These are phyloP conservation scores for Ophiocordyceps camponoti-floridani DNA, from an alignment of 2,329 filamentous ascomycete species.

Conservation along the genomic window DNA sequence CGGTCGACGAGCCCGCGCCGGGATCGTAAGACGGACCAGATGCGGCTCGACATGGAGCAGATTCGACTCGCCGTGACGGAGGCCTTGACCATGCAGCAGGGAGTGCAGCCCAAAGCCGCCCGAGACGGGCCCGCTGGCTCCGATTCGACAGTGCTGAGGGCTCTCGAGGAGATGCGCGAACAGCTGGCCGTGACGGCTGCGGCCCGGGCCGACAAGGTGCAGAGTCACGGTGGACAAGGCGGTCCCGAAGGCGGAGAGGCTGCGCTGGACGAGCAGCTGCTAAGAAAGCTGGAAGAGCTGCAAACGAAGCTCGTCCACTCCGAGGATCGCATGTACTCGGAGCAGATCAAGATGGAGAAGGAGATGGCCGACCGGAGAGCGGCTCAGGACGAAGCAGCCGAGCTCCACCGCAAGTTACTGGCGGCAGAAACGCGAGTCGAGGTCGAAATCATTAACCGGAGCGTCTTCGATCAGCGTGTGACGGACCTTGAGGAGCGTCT, in stretches of 20 bases:
- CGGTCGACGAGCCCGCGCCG: conserved; percentile 62
- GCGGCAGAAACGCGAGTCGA: conserved; percentile 40
- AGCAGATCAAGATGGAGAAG: conserved; percentile 28
- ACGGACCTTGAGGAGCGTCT: conserved; percentile 53
- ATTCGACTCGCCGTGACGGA: conserved; percentile 60
- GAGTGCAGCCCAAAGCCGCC: conserved; percentile 14
- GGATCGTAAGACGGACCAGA: conserved; percentile 68
- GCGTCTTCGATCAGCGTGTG: conserved; percentile 40
- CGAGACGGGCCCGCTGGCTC: conserved; percentile 12
- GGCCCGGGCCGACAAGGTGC: conserved; percentile 14
- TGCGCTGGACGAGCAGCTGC: conserved; percentile 30
- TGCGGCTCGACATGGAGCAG: conserved; percentile 41
- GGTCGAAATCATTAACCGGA: conserved; percentile 42
- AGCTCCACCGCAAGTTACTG: conserved; percentile 35
- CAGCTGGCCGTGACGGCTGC: conserved; percentile 15
- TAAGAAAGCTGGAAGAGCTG: conserved; percentile 37
- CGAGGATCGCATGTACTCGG: conserved; percentile 33
- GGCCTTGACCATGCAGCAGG: conserved; percentile 44
- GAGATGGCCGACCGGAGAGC: conserved; percentile 29
- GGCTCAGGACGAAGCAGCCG: conserved; percentile 34
- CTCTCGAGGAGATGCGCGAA: conserved; percentile 44
- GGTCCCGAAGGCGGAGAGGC: conserved; percentile 22
- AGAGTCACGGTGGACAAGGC: conserved; percentile 30
- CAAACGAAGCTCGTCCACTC: conserved; percentile 41
- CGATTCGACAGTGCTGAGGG: conserved; percentile 41